A percentile compares a stretch with the other conserved stretches of the same genome.
phyloP scores from a whole-genome alignment of 768 basidiomycete genomes.

The Strobilomyces echinocephalus region DNA sequence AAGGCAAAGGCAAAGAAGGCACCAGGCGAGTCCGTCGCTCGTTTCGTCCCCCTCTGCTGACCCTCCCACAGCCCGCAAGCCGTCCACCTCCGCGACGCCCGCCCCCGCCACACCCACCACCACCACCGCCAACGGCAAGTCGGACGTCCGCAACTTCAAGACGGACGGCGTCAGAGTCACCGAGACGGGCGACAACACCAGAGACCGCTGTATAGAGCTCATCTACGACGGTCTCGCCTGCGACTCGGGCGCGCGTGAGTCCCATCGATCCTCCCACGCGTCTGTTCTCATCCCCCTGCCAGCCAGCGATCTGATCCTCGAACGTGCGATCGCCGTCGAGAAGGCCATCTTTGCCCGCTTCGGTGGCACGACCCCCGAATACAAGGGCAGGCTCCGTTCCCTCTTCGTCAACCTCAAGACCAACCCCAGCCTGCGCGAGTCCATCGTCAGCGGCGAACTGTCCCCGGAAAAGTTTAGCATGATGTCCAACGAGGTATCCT shows the following conservation, averaged over 20 bases:
- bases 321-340: conserved; percentile 69
- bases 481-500: conserved; percentile 73
- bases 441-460: conserved; percentile 79
- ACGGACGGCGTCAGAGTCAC: conserved; percentile 60
- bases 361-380: conserved; percentile 43
- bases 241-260: conserved; percentile 87
- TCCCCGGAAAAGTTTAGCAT: conserved; percentile 61
- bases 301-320: conserved; percentile 69
- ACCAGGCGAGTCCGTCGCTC: conserved; percentile 33
- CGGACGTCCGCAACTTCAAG: conserved; percentile 53
- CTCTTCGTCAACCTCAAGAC: conserved; percentile 90
- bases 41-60: neutral
- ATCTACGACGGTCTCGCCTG: conserved; percentile 86
- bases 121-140: conserved; percentile 30
- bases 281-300: conserved; percentile 3
- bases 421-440: conserved; percentile 82
- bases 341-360: conserved; percentile 48
- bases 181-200: conserved; percentile 61
- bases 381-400: conserved; percentile 79
- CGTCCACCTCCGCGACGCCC: conserved; percentile 38
- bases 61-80: conserved; percentile 27
- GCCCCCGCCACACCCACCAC: conserved; percentile 16
- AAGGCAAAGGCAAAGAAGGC: conserved; percentile 43
- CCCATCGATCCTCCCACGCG: neutral
- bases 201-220: conserved; percentile 86